Evolutionary conservation across 2,329 filamentous ascomycete genomes (phyloP).

Genomic region (Fusarium hainanense): DNA sequence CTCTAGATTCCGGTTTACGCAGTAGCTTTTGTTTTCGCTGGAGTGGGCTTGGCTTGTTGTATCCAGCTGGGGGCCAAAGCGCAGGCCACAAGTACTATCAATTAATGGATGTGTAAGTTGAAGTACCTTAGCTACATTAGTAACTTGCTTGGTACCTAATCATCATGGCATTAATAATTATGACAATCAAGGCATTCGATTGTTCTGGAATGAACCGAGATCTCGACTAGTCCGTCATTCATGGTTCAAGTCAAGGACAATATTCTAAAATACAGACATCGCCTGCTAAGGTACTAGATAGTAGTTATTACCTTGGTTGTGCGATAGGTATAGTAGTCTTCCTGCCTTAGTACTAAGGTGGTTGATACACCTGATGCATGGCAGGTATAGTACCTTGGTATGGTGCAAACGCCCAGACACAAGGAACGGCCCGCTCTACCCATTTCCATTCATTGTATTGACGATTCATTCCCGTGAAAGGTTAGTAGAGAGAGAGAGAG

Average conservation of each 20-base stretch:
- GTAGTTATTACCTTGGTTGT: conserved; percentile 1
- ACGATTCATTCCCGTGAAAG: conserved; percentile 16
- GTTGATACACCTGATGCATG: conserved; percentile 8
- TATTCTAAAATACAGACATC: conserved; percentile 1
- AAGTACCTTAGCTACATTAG: background rate
- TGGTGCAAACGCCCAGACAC: conserved; percentile 20
- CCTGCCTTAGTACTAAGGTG: background rate
- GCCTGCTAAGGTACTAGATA: background rate
- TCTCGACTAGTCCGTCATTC: background rate
- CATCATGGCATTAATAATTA: conserved; percentile 2
- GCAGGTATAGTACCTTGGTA: background rate
- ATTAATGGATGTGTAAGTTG: conserved; percentile 4
- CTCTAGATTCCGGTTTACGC: conserved; percentile 8
- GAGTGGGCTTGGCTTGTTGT: background rate
- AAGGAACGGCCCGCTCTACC: conserved; percentile 34
- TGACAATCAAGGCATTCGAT: background rate
- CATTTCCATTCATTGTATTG: conserved; percentile 6
- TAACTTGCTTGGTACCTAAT: background rate
- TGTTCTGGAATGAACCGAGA: background rate
- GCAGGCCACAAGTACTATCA: background rate
- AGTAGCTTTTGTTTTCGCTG: conserved; percentile 8
- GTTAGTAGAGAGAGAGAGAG: background rate
- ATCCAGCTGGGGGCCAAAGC: conserved; percentile 16
- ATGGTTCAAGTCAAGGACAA: background rate
- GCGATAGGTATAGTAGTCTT: background rate